A percentile compares a stretch with the other conserved stretches of the same genome.
These are phyloP conservation scores for Plenodomus tracheiphilus DNA, from an alignment of 2,329 filamentous ascomycete species.

Conservation along the genomic window DNA sequence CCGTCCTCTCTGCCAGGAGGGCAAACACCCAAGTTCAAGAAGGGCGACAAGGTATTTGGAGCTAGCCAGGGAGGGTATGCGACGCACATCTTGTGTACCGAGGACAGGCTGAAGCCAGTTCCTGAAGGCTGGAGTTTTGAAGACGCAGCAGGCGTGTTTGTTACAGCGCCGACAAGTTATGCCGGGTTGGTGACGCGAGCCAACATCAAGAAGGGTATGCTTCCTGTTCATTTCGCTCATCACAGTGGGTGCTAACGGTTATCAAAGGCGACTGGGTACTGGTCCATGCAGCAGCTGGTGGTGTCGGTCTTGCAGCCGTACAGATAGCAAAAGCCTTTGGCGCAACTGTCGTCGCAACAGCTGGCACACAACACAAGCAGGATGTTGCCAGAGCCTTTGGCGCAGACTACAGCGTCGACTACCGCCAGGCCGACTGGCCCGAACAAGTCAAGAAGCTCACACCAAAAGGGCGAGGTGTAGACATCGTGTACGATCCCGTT, in stretches of 20 bases:
- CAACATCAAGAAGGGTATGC: constrained; percentile 63
- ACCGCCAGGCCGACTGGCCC: constrained; percentile 66
- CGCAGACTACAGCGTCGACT: constrained; percentile 82
- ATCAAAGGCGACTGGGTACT: constrained; percentile 76
- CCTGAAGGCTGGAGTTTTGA: constrained; percentile 80
- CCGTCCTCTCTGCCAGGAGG: constrained; percentile 56
- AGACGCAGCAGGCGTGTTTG: constrained; percentile 85
- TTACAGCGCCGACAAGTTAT: constrained; percentile 90
- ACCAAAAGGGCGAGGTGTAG: constrained; percentile 72
- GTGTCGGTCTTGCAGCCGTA: constrained; percentile 87
- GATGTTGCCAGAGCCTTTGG: constrained; percentile 78
- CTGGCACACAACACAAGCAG: constrained; percentile 77
- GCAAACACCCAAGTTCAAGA: constrained; percentile 64
- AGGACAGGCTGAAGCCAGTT: constrained; percentile 70
- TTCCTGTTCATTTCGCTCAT: not conserved
- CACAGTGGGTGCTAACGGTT: not conserved
- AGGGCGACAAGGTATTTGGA: constrained; percentile 84
- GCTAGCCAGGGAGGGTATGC: constrained; percentile 85
- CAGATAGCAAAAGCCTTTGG: constrained; percentile 93
- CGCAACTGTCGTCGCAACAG: constrained; percentile 90
- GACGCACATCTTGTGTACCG: constrained; percentile 69
- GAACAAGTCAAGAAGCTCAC: constrained; percentile 76
- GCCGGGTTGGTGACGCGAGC: constrained; percentile 79
- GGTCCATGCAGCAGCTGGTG: constrained; percentile 89
- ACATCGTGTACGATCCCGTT: constrained; percentile 94